Percentiles rank a stretch among this genome's conserved stretches.
These are phyloP conservation scores for Fabrea salina DNA, from an alignment of 169 alveolate species.

Conservation along the genomic window DNA sequence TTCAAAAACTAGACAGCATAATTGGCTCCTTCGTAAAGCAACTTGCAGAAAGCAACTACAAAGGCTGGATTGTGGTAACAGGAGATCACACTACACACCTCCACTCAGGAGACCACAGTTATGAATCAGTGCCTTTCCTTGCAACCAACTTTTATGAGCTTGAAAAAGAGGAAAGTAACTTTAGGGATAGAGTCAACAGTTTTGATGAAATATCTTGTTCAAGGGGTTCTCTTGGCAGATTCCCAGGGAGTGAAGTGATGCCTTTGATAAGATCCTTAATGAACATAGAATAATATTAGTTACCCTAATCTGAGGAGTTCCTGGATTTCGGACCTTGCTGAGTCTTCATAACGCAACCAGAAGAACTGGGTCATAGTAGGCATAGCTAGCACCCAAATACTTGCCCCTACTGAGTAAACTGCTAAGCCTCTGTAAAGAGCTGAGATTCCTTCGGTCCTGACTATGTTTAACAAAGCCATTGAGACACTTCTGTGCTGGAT, in stretches of 20 bases:
- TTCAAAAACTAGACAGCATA: slow-evolving; percentile 56
- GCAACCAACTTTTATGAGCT: slow-evolving; percentile 14
- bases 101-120: slow-evolving; percentile 66
- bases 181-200: slow-evolving; percentile 26
- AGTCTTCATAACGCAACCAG: slow-evolving; percentile 13
- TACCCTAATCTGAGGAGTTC: background rate
- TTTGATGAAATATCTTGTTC: slow-evolving; percentile 40
- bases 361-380: slow-evolving; percentile 9
- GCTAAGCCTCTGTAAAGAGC: background rate
- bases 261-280: background rate
- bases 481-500: background rate
- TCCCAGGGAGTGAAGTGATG: slow-evolving; percentile 26
- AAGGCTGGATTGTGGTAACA: slow-evolving; percentile 50
- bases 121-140: slow-evolving; percentile 66
- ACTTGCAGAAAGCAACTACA: background rate
- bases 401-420: background rate
- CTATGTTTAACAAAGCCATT: background rate
- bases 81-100: slow-evolving; percentile 77
- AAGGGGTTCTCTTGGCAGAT: slow-evolving; percentile 46
- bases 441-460: background rate
- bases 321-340: background rate
- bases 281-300: background rate
- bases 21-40: slow-evolving; percentile 30
- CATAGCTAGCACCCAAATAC: slow-evolving; percentile 14
- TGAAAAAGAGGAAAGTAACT: background rate